These are phyloP conservation scores for Dalbergia cultrata DNA, from an alignment of 306 rosid genomes.

Conservation along the genomic window DNA sequence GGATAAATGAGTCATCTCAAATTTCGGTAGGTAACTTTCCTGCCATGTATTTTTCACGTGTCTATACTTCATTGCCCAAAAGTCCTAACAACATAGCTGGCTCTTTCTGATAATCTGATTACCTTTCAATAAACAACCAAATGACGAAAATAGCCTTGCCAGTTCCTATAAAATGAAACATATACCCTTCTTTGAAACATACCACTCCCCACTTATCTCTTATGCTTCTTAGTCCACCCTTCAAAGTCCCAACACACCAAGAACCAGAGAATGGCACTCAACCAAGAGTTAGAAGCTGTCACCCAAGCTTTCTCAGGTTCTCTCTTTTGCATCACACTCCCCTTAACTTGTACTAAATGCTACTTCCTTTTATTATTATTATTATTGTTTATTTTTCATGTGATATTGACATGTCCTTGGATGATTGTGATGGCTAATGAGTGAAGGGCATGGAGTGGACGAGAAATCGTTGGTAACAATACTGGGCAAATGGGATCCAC, in stretches of 20 bases:
- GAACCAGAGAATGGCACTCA: conserved; percentile 56
- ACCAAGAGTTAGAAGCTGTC: conserved; percentile 67
- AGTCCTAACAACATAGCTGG: background rate
- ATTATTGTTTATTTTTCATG: background rate
- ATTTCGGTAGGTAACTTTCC: background rate
- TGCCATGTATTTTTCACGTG: background rate
- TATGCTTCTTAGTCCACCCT: background rate
- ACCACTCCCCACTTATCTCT: background rate
- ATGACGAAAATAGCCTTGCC: conserved; percentile 55
- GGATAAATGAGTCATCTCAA: conserved; percentile 38
- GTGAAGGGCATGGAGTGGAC: conserved; percentile 87
- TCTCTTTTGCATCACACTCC: background rate
- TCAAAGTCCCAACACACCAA: background rate
- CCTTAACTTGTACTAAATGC: background rate
- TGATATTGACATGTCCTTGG: background rate
- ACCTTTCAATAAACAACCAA: background rate
- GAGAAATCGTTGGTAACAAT: conserved; percentile 69
- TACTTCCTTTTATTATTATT: background rate
- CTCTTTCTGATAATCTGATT: background rate
- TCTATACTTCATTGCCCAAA: background rate
- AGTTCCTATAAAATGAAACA: conserved; percentile 38
- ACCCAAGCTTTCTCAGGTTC: conserved; percentile 88
- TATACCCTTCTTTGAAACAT: background rate
- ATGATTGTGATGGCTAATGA: background rate
- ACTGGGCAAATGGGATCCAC: conserved; percentile 80